A percentile compares a stretch with the other conserved stretches of the same genome.
These are phyloP conservation scores for Rhizopus arrhizus DNA, from an alignment of 371 early-diverging fungal species.

Conservation along the genomic window DNA sequence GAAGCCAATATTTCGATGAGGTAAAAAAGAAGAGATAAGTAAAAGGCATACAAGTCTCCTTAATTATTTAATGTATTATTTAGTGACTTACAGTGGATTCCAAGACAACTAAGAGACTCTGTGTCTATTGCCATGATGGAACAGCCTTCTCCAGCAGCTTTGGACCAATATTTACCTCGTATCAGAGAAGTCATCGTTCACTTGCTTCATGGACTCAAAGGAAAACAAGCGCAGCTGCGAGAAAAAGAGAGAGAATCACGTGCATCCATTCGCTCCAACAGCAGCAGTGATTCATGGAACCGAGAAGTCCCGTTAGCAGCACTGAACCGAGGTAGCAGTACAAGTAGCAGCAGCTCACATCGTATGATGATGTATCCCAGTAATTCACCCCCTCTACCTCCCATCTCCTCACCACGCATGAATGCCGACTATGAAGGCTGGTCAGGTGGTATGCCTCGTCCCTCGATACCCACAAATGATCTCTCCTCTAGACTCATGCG, in stretches of 20 bases:
- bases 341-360: constrained; percentile 17
- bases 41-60: not conserved
- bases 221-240: constrained; percentile 59
- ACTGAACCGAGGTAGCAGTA: constrained; percentile 30
- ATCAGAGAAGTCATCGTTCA: constrained; percentile 68
- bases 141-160: constrained; percentile 52
- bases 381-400: constrained; percentile 21
- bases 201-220: constrained; percentile 62
- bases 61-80: not conserved
- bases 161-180: constrained; percentile 62
- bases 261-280: constrained; percentile 21
- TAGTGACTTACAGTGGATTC: constrained; percentile 64
- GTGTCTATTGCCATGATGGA: constrained; percentile 59
- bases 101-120: constrained; percentile 56
- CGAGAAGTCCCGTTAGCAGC: constrained; percentile 46
- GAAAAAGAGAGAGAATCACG: constrained; percentile 35
- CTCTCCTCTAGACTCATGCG: constrained; percentile 33
- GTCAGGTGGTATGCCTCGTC: constrained; percentile 48
- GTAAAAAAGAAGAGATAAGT: constrained; percentile 31
- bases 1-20: constrained; percentile 56
- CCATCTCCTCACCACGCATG: constrained; percentile 21
- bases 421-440: constrained; percentile 45
- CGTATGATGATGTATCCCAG: constrained; percentile 27
- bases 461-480: constrained; percentile 40
- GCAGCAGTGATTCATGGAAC: constrained; percentile 35